These are phyloP conservation scores for Sporothrix variecibatus DNA, from an alignment of 2,329 filamentous ascomycete genomes.

Conservation along the genomic window DNA sequence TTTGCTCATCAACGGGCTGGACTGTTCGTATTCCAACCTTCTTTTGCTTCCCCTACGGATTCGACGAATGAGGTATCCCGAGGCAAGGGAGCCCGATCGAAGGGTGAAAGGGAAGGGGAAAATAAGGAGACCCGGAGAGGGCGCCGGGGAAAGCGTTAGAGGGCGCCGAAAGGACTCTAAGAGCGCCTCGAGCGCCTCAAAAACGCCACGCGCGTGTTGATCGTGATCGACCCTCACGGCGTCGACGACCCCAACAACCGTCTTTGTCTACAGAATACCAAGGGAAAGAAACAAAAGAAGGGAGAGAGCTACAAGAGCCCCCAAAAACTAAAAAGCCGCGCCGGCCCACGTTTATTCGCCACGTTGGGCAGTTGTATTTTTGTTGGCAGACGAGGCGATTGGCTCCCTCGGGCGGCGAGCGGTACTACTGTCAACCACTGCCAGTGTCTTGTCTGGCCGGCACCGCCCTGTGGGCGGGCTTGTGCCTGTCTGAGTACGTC, in stretches of 20 bases:
- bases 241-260: background rate
- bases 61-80: too few relatives aligned
- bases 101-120: background rate
- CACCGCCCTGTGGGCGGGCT: background rate
- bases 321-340: background rate
- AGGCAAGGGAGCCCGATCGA: background rate
- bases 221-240: background rate
- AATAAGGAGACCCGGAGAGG: background rate
- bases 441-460: background rate
- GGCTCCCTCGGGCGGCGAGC: background rate
- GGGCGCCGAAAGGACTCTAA: background rate
- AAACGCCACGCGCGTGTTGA: background rate
- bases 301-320: background rate
- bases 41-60: too few relatives aligned
- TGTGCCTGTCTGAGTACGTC: too few relatives aligned
- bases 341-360: background rate
- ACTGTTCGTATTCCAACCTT: too few relatives aligned
- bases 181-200: background rate
- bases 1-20: background rate
- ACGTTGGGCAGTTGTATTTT: background rate
- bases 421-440: background rate
- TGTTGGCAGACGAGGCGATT: background rate
- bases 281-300: background rate
- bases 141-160: background rate
- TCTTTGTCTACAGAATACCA: background rate